These are phyloP conservation scores for Exophiala calicioides DNA, from an alignment of 2,329 filamentous ascomycete genomes.

Conservation along the genomic window DNA sequence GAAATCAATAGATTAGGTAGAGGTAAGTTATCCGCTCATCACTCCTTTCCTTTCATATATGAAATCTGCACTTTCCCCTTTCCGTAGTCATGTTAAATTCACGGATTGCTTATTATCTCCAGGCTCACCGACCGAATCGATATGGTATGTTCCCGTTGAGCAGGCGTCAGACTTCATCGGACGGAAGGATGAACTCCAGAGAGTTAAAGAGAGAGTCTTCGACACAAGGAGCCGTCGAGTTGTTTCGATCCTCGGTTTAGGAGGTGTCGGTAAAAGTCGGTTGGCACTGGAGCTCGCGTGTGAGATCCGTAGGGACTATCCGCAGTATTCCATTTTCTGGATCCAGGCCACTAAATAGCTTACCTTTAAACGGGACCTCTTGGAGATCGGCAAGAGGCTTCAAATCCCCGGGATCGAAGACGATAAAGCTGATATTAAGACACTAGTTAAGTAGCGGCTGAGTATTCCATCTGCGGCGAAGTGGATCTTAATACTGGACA, in stretches of 20 bases:
- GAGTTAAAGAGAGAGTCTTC: constrained; percentile 10
- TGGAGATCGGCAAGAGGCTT: constrained; percentile 33
- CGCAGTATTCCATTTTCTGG: constrained; percentile 35
- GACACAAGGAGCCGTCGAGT: not conserved
- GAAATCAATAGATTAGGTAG: too few relatives aligned
- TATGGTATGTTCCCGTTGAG: constrained; percentile 27
- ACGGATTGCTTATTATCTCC: not conserved
- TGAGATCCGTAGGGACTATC: not conserved
- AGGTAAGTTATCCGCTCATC: too few relatives aligned
- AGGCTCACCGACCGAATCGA: not conserved
- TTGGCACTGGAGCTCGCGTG: constrained; percentile 30
- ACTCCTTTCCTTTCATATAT: too few relatives aligned
- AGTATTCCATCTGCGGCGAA: constrained; percentile 27
- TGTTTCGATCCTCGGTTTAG: constrained; percentile 26
- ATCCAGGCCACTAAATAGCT: constrained; percentile 31
- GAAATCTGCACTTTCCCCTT: too few relatives aligned
- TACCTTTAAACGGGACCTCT: constrained; percentile 32
- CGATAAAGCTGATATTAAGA: constrained; percentile 30
- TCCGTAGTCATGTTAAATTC: too few relatives aligned
- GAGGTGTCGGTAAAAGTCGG: constrained; percentile 32
- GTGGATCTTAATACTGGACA: constrained; percentile 38
- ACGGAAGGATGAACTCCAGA: constrained; percentile 10
- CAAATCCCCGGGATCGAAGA: constrained; percentile 32
- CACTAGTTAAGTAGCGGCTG: constrained; percentile 34
- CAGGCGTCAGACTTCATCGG: constrained; percentile 21